Base-by-base conservation (phyloP, 768 basidiomycete species). In the Royoungia palumana region DNA sequence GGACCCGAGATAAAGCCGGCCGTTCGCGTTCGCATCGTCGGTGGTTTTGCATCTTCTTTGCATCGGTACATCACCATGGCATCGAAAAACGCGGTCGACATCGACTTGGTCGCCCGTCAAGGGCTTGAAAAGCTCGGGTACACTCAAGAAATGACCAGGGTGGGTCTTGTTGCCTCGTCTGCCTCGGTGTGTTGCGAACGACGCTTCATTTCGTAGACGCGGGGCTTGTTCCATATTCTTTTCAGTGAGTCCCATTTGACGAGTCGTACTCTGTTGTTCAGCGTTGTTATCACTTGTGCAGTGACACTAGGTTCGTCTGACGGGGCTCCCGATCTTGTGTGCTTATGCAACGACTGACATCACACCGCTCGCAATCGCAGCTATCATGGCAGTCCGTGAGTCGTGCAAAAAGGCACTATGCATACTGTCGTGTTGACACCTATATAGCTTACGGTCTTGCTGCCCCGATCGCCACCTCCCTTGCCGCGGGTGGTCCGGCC, bases 331-430 rank as follows among this genome's bases (percentile, higher is more conserved):
- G 14, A 36, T 42, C 12, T 4, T n/a, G n/a, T n/a, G n/a, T n/a
- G n/a, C n/a, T 16, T 8, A 16, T 19, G 4, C 16, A 32, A 21
- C 28, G 16, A 10, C 51, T 63, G 38, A 58, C 32, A 20, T 28
- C 28, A 28, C 28, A 28, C 32, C 16, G 17, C 13, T 40, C 30
- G 12, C 44, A 25, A 5, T 12, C 6, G 16, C 17, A 82, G 81
- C 81, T 10, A 82, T 82, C 27, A 76, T 81, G 70, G 79, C 81
- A 25, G 80, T 82, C 49, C 81, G 81, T 81, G 55, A 65, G 80
- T 76, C 19, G n/a, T 11, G 3, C 5, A n/a, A 35, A 28, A 28
- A 6, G 11, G 35, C 10, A 12, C 20, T 21, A 17, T 19, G 12
- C 5, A 20, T 27, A 14, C 32, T 16, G 14, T 16, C 43, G 3